These are phyloP conservation scores for Trichoderma sp. DNA, from an alignment of 2,329 filamentous ascomycete species.

Conservation along the genomic window DNA sequence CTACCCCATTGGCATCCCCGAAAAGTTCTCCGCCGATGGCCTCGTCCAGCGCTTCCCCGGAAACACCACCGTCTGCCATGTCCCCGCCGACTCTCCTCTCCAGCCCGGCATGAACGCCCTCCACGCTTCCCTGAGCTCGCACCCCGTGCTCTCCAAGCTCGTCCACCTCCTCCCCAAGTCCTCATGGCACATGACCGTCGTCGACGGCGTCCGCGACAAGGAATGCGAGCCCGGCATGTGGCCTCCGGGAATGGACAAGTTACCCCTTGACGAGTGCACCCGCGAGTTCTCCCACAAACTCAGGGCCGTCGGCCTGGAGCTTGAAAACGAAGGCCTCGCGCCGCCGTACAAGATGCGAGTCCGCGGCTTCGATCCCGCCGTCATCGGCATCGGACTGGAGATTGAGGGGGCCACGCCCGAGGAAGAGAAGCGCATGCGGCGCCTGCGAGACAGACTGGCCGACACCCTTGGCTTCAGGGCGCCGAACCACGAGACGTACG, in stretches of 20 bases:
- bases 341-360: slow-evolving; percentile 23
- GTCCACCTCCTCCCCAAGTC: slow-evolving; percentile 22
- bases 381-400: slow-evolving; percentile 21
- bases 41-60: slow-evolving; percentile 21
- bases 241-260: slow-evolving; percentile 21
- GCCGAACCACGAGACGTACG: slow-evolving; percentile 26
- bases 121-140: slow-evolving; percentile 21
- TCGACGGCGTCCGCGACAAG: slow-evolving; percentile 24
- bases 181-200: slow-evolving; percentile 27
- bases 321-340: slow-evolving; percentile 20
- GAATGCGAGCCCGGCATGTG: slow-evolving; percentile 24
- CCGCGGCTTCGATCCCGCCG: neutral
- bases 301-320: slow-evolving; percentile 8
- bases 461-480: slow-evolving; percentile 23
- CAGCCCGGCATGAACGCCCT: slow-evolving; percentile 18
- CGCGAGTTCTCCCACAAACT: slow-evolving; percentile 19
- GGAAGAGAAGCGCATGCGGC: slow-evolving; percentile 24
- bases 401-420: slow-evolving; percentile 23
- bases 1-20: slow-evolving; percentile 22
- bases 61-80: slow-evolving; percentile 24
- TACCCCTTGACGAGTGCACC: slow-evolving; percentile 20
- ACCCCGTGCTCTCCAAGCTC: slow-evolving; percentile 18
- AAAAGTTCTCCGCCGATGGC: slow-evolving; percentile 22
- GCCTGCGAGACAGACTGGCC: slow-evolving; percentile 23
- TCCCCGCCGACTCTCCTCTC: slow-evolving; percentile 18